A percentile compares a stretch with the other conserved stretches of the same genome.
phyloP scores from a whole-genome alignment of 768 basidiomycete genomes.

The Pholiota microspora region DNA sequence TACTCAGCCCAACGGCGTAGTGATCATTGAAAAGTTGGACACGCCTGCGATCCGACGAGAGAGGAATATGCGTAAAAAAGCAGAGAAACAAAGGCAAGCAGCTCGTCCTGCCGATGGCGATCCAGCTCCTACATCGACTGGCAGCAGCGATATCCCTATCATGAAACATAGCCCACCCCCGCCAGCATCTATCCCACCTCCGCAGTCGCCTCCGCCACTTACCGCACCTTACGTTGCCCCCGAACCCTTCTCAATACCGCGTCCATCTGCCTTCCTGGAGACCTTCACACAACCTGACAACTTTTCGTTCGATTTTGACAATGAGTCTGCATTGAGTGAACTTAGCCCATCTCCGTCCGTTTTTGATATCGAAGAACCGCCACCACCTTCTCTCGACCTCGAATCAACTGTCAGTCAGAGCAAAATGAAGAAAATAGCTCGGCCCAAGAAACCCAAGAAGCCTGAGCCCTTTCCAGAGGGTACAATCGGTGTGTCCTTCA shows the following conservation, averaged over 20 bases:
- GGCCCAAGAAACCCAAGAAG: conserved; percentile 15
- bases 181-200: not conserved
- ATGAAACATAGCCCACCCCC: conserved; percentile 6
- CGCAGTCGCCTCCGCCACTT: not conserved
- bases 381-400: not conserved
- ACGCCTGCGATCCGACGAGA: conserved; percentile 65
- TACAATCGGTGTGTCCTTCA: conserved; percentile 55
- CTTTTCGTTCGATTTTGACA: conserved; percentile 5
- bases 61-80: conserved; percentile 50
- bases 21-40: conserved; percentile 71
- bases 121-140: conserved; percentile 6
- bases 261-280: no score
- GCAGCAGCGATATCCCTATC: conserved; percentile 19
- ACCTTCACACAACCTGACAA: no score
- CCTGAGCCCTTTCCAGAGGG: conserved; percentile 34
- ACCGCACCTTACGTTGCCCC: no score
- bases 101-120: conserved; percentile 7
- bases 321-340: conserved; percentile 16
- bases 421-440: conserved; percentile 4
- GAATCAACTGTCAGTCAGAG: not conserved
- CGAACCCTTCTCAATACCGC: no score
- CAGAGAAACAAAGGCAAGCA: conserved; percentile 27
- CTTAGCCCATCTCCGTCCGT: conserved; percentile 7
- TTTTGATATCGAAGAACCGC: not conserved
- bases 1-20: conserved; percentile 24